Evolutionary conservation across 2,329 filamentous ascomycete species (phyloP), one percentile per base, ranked within the genome.

Genomic region (Colletotrichum tropicale): DNA sequence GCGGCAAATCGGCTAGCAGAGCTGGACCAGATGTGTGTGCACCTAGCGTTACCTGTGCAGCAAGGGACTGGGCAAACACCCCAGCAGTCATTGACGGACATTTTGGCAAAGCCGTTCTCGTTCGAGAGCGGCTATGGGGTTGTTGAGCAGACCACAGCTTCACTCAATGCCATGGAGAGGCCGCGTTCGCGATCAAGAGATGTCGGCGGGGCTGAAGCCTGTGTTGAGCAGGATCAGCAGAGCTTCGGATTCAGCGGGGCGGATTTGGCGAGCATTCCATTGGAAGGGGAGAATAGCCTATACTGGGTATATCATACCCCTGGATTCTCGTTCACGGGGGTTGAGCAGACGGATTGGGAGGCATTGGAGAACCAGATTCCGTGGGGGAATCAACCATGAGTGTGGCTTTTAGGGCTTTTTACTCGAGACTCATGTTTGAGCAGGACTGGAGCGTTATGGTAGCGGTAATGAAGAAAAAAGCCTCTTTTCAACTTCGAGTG

Each of bases 11-110:
- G 74, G 15, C 62, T 74, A 0, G 62, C 74, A 1, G 74, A 76
- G 21, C 52, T 76, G 28, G 71, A 76, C 18, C 74, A 76, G 55
- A 76, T 76, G 74, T 76, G 71, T 28, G 26, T 61, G 24, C 71
- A 76, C 26, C 55, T 76, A 8, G 70, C 61, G 3, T 18, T 73
- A 10, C 52, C 70, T 9, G n/a, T 66, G 12, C 24, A 58, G 12
- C 61, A 36, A 5, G 38, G 24, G 2, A 18, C 18, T 12, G 28
- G 18, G 1, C 60, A 36, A 21, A 61, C 66, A 13, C 56, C 38
- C 1, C 64, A 62, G 5, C 34, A 52, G 36, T 38, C 65, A 4
- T 30, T 64, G 28, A 28, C 24, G 3, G 72, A 64, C 6, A 38
- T 66, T 3, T n/a, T 66, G 32, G 24, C 28, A 15, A 52, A 48